Conservation (phyloP, 1,139 yeast species). For the Suhomyces anneliseae region DNA sequence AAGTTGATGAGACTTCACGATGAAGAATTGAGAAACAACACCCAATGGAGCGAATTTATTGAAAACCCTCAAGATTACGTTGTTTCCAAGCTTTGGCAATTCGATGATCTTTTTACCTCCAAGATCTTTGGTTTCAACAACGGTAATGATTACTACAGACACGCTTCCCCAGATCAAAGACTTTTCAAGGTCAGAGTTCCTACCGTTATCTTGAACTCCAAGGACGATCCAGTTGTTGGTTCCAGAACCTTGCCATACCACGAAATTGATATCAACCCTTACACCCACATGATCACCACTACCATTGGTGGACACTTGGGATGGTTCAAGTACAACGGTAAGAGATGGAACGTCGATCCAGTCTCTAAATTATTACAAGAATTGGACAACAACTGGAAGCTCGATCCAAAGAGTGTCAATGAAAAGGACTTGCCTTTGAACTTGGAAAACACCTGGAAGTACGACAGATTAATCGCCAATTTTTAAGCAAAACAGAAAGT, state of each 20-base stretch:
- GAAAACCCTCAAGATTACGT: conserved; percentile 36
- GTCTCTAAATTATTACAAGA: conserved; percentile 36
- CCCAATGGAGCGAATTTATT: conserved; percentile 29
- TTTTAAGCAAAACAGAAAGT: neutral
- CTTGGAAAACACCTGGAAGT: conserved; percentile 28
- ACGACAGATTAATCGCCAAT: conserved; percentile 28
- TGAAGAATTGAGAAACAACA: conserved; percentile 28
- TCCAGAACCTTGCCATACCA: conserved; percentile 53
- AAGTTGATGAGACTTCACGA: conserved; percentile 46
- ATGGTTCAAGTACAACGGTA: conserved; percentile 51
- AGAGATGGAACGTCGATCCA: conserved; percentile 55
- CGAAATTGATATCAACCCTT: conserved; percentile 69
- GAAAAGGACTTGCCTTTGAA: conserved; percentile 30
- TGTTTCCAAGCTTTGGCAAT: conserved; percentile 45
- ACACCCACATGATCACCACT: conserved; percentile 63
- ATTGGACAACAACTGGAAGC: conserved; percentile 28
- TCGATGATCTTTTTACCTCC: conserved; percentile 74
- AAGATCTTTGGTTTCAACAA: conserved; percentile 69
- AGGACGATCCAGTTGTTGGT: conserved; percentile 63
- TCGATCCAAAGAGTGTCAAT: conserved; percentile 15
- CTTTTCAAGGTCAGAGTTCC: conserved; percentile 54
- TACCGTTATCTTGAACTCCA: conserved; percentile 46
- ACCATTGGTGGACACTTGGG: conserved; percentile 84
- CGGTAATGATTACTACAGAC: conserved; percentile 71
- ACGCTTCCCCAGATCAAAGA: conserved; percentile 63